phyloP scores from a whole-genome alignment of 169 alveolate genomes.

The Cryptosporidium parvum region DNA sequence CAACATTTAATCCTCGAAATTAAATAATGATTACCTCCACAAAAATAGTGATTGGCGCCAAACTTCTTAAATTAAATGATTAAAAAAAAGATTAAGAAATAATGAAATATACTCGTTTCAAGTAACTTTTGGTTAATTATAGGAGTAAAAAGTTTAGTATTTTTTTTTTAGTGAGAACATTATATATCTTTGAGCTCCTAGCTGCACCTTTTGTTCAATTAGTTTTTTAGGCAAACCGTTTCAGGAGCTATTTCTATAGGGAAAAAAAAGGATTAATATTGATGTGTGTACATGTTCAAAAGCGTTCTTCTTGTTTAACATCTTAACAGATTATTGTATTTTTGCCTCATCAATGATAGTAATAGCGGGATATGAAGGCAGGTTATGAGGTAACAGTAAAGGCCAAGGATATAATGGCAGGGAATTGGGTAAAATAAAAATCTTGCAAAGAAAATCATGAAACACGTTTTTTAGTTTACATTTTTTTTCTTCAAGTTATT shows the following conservation, averaged over 20 bases:
- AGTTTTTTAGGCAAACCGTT: neutral
- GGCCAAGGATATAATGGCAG: neutral
- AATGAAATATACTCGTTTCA: neutral
- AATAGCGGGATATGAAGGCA: neutral
- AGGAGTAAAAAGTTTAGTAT: neutral
- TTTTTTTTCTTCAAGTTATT: no score
- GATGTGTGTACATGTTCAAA: neutral
- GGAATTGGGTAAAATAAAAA: neutral
- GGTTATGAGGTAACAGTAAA: neutral
- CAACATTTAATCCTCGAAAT: neutral
- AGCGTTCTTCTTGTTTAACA: neutral
- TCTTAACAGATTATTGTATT: neutral
- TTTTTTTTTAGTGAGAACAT: neutral
- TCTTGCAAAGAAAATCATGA: neutral
- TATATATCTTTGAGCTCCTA: neutral
- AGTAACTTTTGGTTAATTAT: neutral
- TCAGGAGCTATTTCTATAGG: neutral
- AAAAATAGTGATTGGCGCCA: neutral
- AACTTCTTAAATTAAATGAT: no score
- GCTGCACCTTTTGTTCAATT: neutral
- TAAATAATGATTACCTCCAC: neutral
- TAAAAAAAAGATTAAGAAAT: no score
- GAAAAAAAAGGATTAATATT: no score
- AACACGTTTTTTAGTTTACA: neutral
- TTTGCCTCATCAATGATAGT: neutral